Evolutionary conservation across 1,284 basidiomycete genomes (phyloP), one percentile per base, ranked within the genome.

Genomic region (Cutaneotrichosporon sp.): DNA sequence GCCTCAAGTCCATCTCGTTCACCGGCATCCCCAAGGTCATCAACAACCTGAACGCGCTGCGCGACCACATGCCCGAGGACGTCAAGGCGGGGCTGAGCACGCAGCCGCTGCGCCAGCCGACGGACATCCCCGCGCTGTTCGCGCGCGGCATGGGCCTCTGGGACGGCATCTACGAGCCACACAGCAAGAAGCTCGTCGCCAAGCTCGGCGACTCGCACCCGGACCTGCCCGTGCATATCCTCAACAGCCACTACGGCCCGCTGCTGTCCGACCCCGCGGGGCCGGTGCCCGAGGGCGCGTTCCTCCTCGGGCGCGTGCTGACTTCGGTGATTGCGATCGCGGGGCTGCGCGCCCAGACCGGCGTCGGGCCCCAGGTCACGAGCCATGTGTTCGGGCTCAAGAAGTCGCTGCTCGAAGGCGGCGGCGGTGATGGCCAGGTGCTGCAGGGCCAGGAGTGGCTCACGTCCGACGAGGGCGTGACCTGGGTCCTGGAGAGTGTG

Each of bases 1-100:
- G 92, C 5, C 78, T 99, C 75, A 98, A 99, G 82, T 94, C 91
- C 71, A 88, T 89, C 73, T 91, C 94, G 68, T 94, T 97, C 78
- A 87, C 92, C 66, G 94, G 94, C 45, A 54, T 62, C 11, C 60
- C 64, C 9, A 51, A 58, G 90, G 88, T 88, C 57, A 95, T 95
- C 76, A 85, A 92, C 71, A 87, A 87, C 63, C 85, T 95, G 59
- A 85, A 87, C 56, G 89, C 87, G 29, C 80, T 95, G 67, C 84
- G 86, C 67, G 84, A 87, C 65, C 87, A 85, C 61, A 82, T 94
- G 56, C 88, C 92, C 74, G 85, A 87, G 69, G 90, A 92, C 69
- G 89, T 95, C 58, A 89, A 50, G 27, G 45, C 31, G 5, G 58
- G 62, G 3, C 58, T 65, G 18, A 49, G 33, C 27, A 65, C 56